Evolutionary conservation across 257 asterid genomes (phyloP).

Genomic region (Petrea volubilis): DNA sequence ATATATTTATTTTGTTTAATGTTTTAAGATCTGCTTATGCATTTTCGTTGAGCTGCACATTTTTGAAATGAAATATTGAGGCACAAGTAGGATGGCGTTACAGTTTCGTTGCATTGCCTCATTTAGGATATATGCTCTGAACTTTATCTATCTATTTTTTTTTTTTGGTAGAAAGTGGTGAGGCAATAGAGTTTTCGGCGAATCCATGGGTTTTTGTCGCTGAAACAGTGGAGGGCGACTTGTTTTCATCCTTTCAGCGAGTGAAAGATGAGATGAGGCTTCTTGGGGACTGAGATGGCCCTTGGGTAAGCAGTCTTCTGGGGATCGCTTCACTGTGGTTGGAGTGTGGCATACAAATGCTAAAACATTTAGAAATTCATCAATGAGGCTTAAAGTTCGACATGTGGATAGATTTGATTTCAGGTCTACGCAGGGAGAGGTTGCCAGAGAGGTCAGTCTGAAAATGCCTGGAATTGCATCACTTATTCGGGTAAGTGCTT

Average conservation of each 20-base stretch:
- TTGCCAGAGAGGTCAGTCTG: constrained; percentile 41
- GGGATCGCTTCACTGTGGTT: constrained; percentile 36
- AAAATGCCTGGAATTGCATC: constrained; percentile 39
- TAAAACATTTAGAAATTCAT: constrained; percentile 35
- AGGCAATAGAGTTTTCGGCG: too few relatives aligned
- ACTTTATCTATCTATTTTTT: too few relatives aligned
- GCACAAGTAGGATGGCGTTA: too few relatives aligned
- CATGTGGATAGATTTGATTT: constrained; percentile 56
- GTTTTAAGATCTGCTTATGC: background rate
- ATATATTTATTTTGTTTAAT: background rate
- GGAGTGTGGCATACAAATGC: constrained; percentile 46
- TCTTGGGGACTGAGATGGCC: constrained; percentile 53
- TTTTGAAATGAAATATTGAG: too few relatives aligned
- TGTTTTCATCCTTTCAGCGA: too few relatives aligned
- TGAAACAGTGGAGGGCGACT: too few relatives aligned
- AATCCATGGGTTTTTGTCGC: too few relatives aligned
- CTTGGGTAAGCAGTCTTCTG: constrained; percentile 39
- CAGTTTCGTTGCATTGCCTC: too few relatives aligned
- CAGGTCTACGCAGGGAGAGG: constrained; percentile 47
- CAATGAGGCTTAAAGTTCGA: constrained; percentile 43
- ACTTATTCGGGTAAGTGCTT: constrained; percentile 36
- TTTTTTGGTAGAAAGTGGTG: too few relatives aligned
- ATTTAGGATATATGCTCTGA: too few relatives aligned
- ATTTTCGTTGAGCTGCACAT: background rate
- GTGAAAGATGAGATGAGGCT: too few relatives aligned